Conservation (phyloP, 257 asterid species). For the Fraxinus americana region DNA sequence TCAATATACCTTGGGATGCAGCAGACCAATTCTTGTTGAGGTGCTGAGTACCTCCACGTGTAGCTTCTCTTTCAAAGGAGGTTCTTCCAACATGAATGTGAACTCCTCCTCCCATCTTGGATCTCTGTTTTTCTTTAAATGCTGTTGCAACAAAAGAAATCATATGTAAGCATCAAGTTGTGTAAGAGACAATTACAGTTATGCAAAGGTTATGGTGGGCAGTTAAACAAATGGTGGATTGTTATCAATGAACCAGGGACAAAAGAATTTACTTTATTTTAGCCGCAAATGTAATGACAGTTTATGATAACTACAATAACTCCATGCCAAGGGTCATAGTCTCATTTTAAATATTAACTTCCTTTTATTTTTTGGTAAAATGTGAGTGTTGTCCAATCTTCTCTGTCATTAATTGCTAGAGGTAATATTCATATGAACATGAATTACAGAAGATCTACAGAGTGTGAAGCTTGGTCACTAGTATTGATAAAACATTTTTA, state of each 20-base stretch:
- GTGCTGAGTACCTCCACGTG: conserved; percentile 83
- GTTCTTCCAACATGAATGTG: conserved; percentile 74
- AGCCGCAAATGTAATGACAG: background rate
- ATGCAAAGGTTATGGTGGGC: background rate
- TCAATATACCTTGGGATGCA: conserved; percentile 87
- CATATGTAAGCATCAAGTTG: background rate
- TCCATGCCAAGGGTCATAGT: background rate
- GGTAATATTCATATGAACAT: background rate
- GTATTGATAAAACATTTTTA: background rate
- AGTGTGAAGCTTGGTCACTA: background rate
- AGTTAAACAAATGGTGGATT: background rate
- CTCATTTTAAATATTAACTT: background rate
- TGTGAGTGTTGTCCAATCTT: background rate
- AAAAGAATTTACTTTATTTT: background rate
- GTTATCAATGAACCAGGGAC: background rate
- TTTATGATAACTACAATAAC: background rate
- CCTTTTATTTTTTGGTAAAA: background rate
- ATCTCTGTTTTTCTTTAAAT: conserved; percentile 90
- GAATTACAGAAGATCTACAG: background rate
- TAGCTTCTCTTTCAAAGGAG: conserved; percentile 78
- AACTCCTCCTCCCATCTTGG: conserved; percentile 99
- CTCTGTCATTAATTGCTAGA: background rate
- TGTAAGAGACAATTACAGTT: background rate
- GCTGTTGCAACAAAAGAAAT: conserved; percentile 50
- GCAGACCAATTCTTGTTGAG: conserved; percentile 81